Base-by-base conservation (phyloP, 192 early-diverging fungal genomes). In the Coemansia sp. region DNA sequence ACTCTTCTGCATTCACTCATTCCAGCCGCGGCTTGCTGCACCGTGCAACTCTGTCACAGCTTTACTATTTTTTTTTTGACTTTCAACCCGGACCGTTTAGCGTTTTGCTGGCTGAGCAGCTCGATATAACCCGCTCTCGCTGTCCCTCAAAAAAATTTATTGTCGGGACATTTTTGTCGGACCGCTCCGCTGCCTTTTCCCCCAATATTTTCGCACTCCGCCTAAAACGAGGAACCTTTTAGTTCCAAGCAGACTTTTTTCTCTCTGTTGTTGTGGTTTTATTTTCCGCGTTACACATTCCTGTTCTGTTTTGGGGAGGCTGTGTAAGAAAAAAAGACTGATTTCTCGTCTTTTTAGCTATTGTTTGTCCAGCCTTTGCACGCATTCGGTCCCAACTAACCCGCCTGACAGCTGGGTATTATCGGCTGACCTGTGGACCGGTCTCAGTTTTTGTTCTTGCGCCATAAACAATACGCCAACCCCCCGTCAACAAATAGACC, bases 1-100 rank as follows among this genome's bases (percentile, higher is more conserved):
- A 52, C 23, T 13, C 22, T 25, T 52, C 49, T 52, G 49, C 53
- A 65, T 65, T 65, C 63, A 54, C 33, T 33, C 63, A 56, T 54
- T n/a, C 14, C 15, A 22, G 20, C 33, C 52, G 29, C 50, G 20
- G 9, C 13, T 25, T 25, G 22, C 49, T 25, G 22, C 49, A 52
- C 49, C 9, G 7, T 11, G 22, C 49, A 15, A 19, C 29, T 17
- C 17, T 19, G 45, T 48, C 45, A 48, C 19, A 19, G 45, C 19
- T 20, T 19, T 48, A 48, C 14, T 8, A 19, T 48, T 20, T 46
- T 50, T 23, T 5, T 46, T 20, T 48, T 48, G 11, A 29, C 29
- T 40, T 25, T 52, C 20, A 52, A 14, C 15, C 20, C 22, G 13
- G 49, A 52, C 49, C 49, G 49, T 52, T 52, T 52, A 52, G 49